Base-by-base conservation (phyloP, 148 eudicot genomes). In the Linanthus parryae region DNA sequence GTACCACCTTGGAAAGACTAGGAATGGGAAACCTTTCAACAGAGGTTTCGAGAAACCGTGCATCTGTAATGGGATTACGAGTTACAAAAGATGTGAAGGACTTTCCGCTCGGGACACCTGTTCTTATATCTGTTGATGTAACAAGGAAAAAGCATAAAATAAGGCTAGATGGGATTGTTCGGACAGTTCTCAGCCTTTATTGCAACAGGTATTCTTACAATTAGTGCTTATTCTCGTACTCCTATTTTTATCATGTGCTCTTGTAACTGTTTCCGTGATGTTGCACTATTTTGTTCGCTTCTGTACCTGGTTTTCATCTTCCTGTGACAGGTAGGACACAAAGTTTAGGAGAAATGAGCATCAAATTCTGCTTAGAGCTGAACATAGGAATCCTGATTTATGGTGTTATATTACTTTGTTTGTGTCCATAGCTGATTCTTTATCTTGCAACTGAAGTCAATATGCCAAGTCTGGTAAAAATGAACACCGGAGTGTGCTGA, bases 1-100 rank as follows among this genome's bases (percentile, higher is more conserved):
- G 94, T 55, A 92, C 99, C 18, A 88, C 99, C 23, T 71, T 92
- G 34, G 99, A 92, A 68, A 75, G 96, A 53, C 65, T 92, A 27
- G 96, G 96, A 44, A 68, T 92, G 44, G 73, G 55, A 42, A 80
- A 78, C 42, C 55, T 88, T 48, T 84, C 99, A 1, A 71, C 85
- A 2, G 69, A 74, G 39, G 42, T 76, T 11, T 92, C 99, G 8
- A 81, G 58, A 63, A 65, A 69, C 29, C 76, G 65, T 42, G 99
- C 99, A 44, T 76, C 85, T 19, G 56, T 64, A 20, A 79, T 88
- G 99, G 99, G 99, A 25, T 58, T 92, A 50, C 76, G 96, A 33
- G 78, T 84, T 36, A 78, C 89, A 18, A 84, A 78, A 62, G 67
- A 69, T 43, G 88, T 82, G 38, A 82, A 80, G 67, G 96, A 88